Conservation (phyloP, 2,329 filamentous ascomycete species). For the Podosphaera fusca region DNA sequence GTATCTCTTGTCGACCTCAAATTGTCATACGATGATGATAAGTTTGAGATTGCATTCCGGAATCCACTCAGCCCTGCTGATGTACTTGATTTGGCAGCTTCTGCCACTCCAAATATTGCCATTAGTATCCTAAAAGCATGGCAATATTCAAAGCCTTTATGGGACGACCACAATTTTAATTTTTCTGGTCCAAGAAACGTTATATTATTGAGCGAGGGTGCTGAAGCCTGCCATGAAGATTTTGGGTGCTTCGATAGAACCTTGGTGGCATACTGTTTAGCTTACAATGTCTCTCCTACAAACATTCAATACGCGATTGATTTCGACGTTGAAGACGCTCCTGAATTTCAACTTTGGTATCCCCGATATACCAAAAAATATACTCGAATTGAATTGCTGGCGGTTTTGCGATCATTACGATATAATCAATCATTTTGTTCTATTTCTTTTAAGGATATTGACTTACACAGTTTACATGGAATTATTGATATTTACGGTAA, state of each 20-base stretch:
- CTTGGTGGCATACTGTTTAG: constrained; percentile 44
- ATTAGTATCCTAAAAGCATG: constrained; percentile 35
- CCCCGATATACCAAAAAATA: constrained; percentile 32
- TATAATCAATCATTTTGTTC: constrained; percentile 48
- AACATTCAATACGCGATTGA: constrained; percentile 42
- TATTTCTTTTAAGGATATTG: constrained; percentile 42
- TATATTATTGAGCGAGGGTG: constrained; percentile 22
- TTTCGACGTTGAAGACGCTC: constrained; percentile 39
- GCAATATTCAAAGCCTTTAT: constrained; percentile 40
- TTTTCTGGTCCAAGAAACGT: constrained; percentile 34
- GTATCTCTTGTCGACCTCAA: constrained; percentile 35
- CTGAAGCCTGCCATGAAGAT: constrained; percentile 32
- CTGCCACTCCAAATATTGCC: constrained; percentile 39
- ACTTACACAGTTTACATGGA: constrained; percentile 39
- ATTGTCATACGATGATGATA: constrained; percentile 38
- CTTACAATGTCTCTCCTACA: constrained; percentile 38
- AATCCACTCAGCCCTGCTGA: constrained; percentile 31
- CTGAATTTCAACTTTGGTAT: constrained; percentile 38
- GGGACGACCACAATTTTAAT: constrained; percentile 37
- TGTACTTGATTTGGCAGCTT: constrained; percentile 37
- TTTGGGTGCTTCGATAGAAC: constrained; percentile 40
- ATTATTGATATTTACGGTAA: constrained; percentile 33
- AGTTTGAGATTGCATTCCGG: constrained; percentile 40
- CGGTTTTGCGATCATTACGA: constrained; percentile 43
- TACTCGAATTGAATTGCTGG: constrained; percentile 37